These are phyloP conservation scores for Holtermannia corniformis DNA, from an alignment of 768 basidiomycete species.

Conservation along the genomic window DNA sequence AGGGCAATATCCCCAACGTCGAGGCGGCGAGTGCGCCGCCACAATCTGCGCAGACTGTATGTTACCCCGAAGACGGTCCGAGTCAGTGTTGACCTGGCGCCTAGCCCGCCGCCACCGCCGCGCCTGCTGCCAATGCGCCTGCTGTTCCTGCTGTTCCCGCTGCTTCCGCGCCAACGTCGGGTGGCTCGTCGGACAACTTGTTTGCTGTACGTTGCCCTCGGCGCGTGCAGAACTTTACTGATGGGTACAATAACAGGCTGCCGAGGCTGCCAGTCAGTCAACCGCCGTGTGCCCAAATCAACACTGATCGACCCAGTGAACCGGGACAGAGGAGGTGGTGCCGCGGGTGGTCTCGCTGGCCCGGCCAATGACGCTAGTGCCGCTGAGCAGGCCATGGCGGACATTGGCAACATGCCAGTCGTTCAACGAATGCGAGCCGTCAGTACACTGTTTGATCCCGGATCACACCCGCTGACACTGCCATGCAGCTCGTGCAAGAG, in stretches of 20 bases:
- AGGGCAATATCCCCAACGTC: constrained; percentile 27
- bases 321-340: constrained; percentile 34
- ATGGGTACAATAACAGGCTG: constrained; percentile 16
- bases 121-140: constrained; percentile 21
- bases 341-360: constrained; percentile 15
- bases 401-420: constrained; percentile 54
- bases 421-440: constrained; percentile 58
- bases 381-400: constrained; percentile 36
- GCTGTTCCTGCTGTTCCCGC: constrained; percentile 19
- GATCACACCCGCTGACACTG: neutral
- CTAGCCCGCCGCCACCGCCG: neutral
- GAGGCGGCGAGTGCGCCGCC: constrained; percentile 12
- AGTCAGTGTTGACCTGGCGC: neutral
- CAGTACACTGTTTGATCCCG: constrained; percentile 6
- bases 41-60: constrained; percentile 12
- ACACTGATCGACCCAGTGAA: constrained; percentile 20
- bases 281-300: neutral
- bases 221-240: neutral
- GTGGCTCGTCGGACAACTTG: constrained; percentile 60
- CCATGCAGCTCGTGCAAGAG: constrained; percentile 54
- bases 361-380: constrained; percentile 43
- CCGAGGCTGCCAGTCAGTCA: constrained; percentile 39
- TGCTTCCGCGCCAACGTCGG: constrained; percentile 13
- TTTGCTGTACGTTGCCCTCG: constrained; percentile 56
- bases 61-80: neutral